Percentiles rank a stretch among this genome's conserved stretches.
Conservation (phyloP, 345 rosid genomes). For the Sonneratia alba region DNA sequence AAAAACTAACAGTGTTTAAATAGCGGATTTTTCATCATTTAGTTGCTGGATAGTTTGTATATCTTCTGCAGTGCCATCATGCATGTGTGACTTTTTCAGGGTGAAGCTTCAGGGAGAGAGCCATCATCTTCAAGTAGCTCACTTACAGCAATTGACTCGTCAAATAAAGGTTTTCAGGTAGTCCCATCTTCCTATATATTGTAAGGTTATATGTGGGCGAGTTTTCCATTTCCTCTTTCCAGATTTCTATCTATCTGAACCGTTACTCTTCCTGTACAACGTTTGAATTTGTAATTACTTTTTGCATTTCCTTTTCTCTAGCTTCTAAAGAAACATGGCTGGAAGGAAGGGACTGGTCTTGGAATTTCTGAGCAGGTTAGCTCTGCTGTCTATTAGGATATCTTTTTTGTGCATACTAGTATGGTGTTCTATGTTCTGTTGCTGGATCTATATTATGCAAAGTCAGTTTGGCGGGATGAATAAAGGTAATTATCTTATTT, state of each 20-base stretch:
- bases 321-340: conserved; percentile 91
- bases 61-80: background rate
- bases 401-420: background rate
- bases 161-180: conserved; percentile 79
- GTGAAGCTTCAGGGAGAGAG: conserved; percentile 20
- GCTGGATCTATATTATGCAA: background rate
- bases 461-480: background rate
- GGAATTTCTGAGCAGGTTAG: conserved; percentile 69
- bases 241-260: too few relatives aligned
- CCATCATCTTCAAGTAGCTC: conserved; percentile 24
- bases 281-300: background rate
- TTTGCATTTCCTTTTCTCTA: conserved; percentile 15
- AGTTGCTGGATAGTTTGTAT: background rate
- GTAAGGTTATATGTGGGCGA: background rate
- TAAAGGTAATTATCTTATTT: background rate
- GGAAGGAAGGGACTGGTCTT: conserved; percentile 94
- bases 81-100: conserved; percentile 1
- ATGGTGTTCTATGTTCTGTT: background rate
- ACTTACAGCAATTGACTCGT: conserved; percentile 39
- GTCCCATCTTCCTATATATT: background rate
- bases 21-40: background rate
- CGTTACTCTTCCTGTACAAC: background rate
- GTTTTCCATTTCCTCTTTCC: background rate
- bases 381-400: background rate
- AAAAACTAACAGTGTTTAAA: background rate